Evolutionary conservation across 1,139 yeast genomes (phyloP).

Genomic region (Blastobotrys capitulatus): DNA sequence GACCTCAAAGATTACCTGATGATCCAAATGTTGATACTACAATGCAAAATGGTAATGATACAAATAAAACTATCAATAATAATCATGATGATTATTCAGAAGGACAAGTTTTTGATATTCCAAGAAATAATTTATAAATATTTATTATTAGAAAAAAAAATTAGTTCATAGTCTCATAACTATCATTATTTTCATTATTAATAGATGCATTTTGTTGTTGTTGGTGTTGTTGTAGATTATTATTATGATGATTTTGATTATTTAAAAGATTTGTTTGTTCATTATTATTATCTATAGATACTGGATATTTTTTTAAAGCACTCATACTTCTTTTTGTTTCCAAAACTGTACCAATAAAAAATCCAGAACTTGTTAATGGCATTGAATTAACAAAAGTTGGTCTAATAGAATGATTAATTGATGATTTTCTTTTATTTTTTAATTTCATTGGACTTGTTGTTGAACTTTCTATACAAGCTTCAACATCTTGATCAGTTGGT

Average conservation of each 20-base stretch:
- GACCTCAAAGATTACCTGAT: slow-evolving; percentile 4
- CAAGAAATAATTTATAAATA: not conserved
- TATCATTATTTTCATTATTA: not conserved
- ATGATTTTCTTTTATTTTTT: not conserved
- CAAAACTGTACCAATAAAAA: slow-evolving; percentile 11
- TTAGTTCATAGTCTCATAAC: not conserved
- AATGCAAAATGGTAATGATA: not conserved
- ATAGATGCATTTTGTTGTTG: not conserved
- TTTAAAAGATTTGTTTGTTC: not conserved
- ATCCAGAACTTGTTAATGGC: slow-evolving; percentile 11
- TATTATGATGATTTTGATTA: not conserved
- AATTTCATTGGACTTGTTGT: not conserved
- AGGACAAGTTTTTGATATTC: slow-evolving; percentile 4
- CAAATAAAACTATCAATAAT: not conserved
- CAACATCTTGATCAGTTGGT: not conserved
- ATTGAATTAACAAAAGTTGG: slow-evolving; percentile 3
- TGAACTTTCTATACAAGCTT: too few species aligned
- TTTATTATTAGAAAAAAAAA: not conserved
- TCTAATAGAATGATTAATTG: not conserved
- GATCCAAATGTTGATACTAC: not conserved
- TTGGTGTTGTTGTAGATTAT: not conserved
- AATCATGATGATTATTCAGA: slow-evolving; percentile 1
- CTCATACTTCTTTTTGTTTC: slow-evolving; percentile 8
- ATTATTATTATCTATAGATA: not conserved
- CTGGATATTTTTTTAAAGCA: not conserved